Conservation (phyloP, 1,284 basidiomycete species). For the Anthracocystis panici-leucophaei region DNA sequence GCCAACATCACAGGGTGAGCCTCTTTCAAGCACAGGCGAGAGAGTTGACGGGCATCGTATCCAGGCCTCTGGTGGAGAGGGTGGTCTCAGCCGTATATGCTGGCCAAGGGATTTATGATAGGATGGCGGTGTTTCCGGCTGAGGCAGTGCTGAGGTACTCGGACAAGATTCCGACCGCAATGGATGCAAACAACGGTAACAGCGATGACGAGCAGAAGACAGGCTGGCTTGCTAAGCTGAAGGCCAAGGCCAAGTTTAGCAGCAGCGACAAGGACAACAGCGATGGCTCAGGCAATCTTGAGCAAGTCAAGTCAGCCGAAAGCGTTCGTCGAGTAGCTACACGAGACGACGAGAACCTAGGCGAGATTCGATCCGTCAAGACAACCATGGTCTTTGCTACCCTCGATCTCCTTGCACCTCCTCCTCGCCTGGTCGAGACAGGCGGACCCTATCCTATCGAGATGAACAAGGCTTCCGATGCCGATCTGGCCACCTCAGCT, state of each 20-base stretch:
- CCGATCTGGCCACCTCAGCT: slow-evolving; percentile 25
- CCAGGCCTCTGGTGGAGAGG: slow-evolving; percentile 38
- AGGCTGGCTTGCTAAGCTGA: slow-evolving; percentile 34
- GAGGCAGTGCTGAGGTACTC: slow-evolving; percentile 42
- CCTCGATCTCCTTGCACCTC: slow-evolving; percentile 46
- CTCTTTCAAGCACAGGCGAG: slow-evolving; percentile 36
- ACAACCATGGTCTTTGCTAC: slow-evolving; percentile 41
- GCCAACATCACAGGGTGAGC: slow-evolving; percentile 23
- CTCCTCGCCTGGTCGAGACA: slow-evolving; percentile 32
- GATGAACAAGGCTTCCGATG: slow-evolving; percentile 39
- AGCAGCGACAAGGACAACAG: background rate
- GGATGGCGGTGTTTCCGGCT: slow-evolving; percentile 32
- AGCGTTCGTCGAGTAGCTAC: slow-evolving; percentile 1
- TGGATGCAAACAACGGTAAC: background rate
- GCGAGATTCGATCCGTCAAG: slow-evolving; percentile 17
- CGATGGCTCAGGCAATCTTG: background rate
- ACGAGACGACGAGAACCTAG: background rate
- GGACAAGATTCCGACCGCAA: background rate
- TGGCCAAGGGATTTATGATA: slow-evolving; percentile 15
- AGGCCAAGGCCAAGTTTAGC: slow-evolving; percentile 19
- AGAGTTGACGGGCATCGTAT: slow-evolving; percentile 45
- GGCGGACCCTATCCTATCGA: slow-evolving; percentile 44
- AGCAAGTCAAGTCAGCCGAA: slow-evolving; percentile 17
- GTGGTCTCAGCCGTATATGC: slow-evolving; percentile 33
- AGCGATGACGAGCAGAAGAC: slow-evolving; percentile 8